Conservation (phyloP, 768 basidiomycete species). For the Hortiboletus flavorubellus region DNA sequence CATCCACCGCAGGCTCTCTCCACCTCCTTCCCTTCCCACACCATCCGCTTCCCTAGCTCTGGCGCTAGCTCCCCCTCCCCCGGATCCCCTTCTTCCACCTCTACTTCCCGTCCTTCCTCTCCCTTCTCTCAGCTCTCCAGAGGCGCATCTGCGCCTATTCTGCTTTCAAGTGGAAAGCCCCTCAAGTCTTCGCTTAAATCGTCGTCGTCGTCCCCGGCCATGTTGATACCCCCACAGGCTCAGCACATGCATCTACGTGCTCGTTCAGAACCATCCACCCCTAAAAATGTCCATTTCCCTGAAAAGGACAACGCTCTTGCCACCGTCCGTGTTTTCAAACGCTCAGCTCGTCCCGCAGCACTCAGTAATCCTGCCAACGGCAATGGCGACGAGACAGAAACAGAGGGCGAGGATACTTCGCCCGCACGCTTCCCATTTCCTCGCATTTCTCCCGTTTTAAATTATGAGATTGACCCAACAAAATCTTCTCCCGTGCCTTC, state of each 20-base stretch:
- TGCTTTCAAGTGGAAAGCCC: slow-evolving; percentile 76
- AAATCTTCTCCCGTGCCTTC: slow-evolving; percentile 14
- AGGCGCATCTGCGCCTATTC: slow-evolving; percentile 40
- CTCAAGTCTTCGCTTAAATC: slow-evolving; percentile 84
- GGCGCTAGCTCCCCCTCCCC: slow-evolving; percentile 21
- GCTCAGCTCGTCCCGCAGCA: slow-evolving; percentile 67
- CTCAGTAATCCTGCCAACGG: slow-evolving; percentile 29
- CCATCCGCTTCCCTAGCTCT: slow-evolving; percentile 45
- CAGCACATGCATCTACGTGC: slow-evolving; percentile 29
- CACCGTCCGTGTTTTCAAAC: slow-evolving; percentile 59
- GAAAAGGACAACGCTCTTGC: slow-evolving; percentile 57
- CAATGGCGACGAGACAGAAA: slow-evolving; percentile 43
- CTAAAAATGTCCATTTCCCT: slow-evolving; percentile 90
- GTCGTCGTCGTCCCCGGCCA: slow-evolving; percentile 19
- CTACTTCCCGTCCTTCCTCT: background rate
- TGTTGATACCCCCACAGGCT: slow-evolving; percentile 2
- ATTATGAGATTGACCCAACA: slow-evolving; percentile 23
- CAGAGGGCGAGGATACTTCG: slow-evolving; percentile 31
- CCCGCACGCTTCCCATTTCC: slow-evolving; percentile 23
- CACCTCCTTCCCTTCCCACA: slow-evolving; percentile 11
- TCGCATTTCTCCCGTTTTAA: slow-evolving; percentile 15
- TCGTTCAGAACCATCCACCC: slow-evolving; percentile 62
- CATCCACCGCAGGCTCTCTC: slow-evolving; percentile 1
- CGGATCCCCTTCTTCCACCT: background rate
- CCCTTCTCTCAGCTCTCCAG: slow-evolving; percentile 23